phyloP scores from a whole-genome alignment of 2,329 filamentous ascomycete species.

The Penicillium nordicum region DNA sequence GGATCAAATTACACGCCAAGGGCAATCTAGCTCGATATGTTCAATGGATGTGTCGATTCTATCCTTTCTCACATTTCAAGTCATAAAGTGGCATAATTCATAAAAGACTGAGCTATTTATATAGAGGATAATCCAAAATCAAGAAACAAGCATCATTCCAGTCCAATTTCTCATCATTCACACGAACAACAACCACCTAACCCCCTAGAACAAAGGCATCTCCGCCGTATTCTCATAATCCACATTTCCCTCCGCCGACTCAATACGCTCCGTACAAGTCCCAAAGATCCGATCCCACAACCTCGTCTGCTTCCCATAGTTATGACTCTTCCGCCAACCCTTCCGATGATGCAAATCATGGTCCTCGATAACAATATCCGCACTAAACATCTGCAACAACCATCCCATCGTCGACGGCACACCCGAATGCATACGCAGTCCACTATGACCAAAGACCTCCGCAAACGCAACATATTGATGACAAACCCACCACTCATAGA shows the following conservation, averaged over 20 bases:
- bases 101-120: not conserved
- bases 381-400: constrained; percentile 33
- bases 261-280: constrained; percentile 38
- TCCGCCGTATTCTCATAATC: constrained; percentile 31
- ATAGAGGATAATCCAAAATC: not conserved
- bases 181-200: not conserved
- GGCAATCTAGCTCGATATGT: too few relatives aligned
- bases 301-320: constrained; percentile 37
- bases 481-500: constrained; percentile 50
- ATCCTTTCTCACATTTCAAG: too few relatives aligned
- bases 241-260: constrained; percentile 31
- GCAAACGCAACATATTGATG: constrained; percentile 45
- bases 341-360: constrained; percentile 42
- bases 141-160: not conserved
- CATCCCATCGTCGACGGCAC: constrained; percentile 37
- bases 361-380: constrained; percentile 46
- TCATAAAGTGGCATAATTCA: not conserved
- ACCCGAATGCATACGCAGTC: constrained; percentile 34
- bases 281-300: constrained; percentile 40
- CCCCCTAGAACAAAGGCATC: constrained; percentile 30
- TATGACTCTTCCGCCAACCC: constrained; percentile 38
- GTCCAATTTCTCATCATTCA: not conserved
- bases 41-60: too few relatives aligned
- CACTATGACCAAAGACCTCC: constrained; percentile 23
- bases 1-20: too few relatives aligned